Base-by-base conservation (phyloP, 345 rosid species). In the Eutrema japonicum region DNA sequence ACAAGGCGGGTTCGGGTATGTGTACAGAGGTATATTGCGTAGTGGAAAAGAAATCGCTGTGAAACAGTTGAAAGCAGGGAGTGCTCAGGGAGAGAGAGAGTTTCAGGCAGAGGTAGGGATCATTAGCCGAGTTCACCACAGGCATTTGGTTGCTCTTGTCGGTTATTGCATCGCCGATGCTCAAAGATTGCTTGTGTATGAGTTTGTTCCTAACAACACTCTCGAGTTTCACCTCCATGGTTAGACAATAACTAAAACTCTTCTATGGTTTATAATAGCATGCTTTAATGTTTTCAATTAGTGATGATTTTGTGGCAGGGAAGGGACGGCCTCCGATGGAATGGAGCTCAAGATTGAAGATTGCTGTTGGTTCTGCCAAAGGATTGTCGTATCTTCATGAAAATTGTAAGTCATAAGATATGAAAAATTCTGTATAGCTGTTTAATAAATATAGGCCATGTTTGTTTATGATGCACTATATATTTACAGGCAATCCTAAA, bases 381-480 rank as follows among this genome's bases (percentile, higher is more conserved):
- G 98, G 98, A 57, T 82, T 94, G 33, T 95, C 97, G 2, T 91
- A 94, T 80, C 89, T 94, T 58, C 98, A 94, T 50, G 98, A 94
- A 89, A 96, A 94, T 79, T 94, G 98, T 88, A 68, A 81, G 89
- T 53, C n/a, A 22, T 48, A 27, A 10, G 2, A 32, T 58, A 2
- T 35, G 11, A 33, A 62, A 29, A 38, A 6, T 50, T 50, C 40
- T 62, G 10, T 59, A 5, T 62, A 53, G 1, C 4, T 54, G 35
- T 32, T 30, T 46, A 3, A 29, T 43, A 46, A 33, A 51, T 22
- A 42, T 3, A 56, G 10, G n/a, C 22, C 29, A 8, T 51, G 51
- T 54, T 61, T 57, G 66, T 43, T 67, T 35, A 50, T 58, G 27
- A 3, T 10, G 8, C 2, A 49, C 5, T 54, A 29, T 38, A 27